phyloP scores from a whole-genome alignment of 306 rosid species.

The Prosopis cineraria region DNA sequence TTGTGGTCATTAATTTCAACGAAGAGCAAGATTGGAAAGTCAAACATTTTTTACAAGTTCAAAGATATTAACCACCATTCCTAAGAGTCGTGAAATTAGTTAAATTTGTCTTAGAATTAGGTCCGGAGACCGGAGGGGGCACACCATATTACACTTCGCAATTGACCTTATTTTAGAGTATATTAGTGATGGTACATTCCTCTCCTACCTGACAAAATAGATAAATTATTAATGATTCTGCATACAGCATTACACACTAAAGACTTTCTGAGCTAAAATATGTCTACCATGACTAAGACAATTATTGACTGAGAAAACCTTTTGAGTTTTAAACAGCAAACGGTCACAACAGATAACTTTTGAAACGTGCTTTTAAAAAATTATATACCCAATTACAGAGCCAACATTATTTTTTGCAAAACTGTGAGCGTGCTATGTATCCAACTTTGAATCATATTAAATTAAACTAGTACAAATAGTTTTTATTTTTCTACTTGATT shows the following conservation, averaged over 20 bases:
- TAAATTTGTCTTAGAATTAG: no score
- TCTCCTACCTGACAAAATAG: conserved; percentile 35
- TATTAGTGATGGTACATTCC: conserved; percentile 24
- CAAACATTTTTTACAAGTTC: no score
- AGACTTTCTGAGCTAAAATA: conserved; percentile 17
- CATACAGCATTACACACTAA: conserved; percentile 49
- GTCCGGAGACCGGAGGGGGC: no score
- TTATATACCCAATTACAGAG: conserved; percentile 20
- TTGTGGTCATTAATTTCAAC: no score
- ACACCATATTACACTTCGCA: not conserved
- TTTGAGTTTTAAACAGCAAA: conserved; percentile 46
- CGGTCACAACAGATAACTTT: conserved; percentile 61
- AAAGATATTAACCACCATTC: no score
- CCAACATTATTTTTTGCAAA: conserved; percentile 38
- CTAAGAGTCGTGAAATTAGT: no score
- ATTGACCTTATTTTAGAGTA: not conserved
- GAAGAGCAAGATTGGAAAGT: no score
- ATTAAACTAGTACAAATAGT: not conserved
- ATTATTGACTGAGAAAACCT: conserved; percentile 36
- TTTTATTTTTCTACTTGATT: conserved; percentile 1
- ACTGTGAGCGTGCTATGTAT: conserved; percentile 22
- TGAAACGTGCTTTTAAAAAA: conserved; percentile 43
- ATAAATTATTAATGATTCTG: conserved; percentile 34
- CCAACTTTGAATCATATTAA: conserved; percentile 23
- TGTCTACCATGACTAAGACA: conserved; percentile 32